phyloP scores from a whole-genome alignment of 331 rosid species.

The Quercus tomentella region DNA sequence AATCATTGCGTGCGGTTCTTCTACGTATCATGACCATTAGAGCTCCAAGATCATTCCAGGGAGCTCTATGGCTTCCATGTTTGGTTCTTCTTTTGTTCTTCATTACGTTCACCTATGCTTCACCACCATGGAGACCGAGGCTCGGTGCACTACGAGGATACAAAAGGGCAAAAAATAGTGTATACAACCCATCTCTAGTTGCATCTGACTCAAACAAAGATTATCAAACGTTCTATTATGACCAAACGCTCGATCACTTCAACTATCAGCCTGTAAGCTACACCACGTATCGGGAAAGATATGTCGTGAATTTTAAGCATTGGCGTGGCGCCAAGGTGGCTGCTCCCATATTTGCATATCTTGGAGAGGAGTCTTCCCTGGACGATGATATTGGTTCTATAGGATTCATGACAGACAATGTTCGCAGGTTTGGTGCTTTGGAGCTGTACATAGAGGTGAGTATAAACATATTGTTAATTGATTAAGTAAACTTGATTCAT shows the following conservation, averaged over 20 bases:
- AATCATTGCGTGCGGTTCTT: too few relatives aligned
- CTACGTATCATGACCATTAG: too few relatives aligned
- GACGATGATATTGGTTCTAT: background rate
- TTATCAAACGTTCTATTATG: background rate
- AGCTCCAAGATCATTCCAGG: too few relatives aligned
- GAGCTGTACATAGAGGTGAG: background rate
- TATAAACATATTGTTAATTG: too few relatives aligned
- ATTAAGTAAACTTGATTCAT: too few relatives aligned
- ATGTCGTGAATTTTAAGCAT: background rate
- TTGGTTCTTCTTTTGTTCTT: too few relatives aligned
- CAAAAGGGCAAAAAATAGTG: too few relatives aligned
- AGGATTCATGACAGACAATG: background rate
- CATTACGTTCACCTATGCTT: too few relatives aligned
- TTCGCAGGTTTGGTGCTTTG: background rate
- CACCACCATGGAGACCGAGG: too few relatives aligned
- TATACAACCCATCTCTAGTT: too few relatives aligned
- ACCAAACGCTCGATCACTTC: background rate
- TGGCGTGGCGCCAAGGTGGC: background rate
- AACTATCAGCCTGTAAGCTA: background rate
- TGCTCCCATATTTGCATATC: background rate
- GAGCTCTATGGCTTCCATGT: too few relatives aligned
- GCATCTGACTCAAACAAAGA: background rate
- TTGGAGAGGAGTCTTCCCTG: background rate
- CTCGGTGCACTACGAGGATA: too few relatives aligned
- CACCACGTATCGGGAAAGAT: background rate